Percentiles rank a stretch among this genome's conserved stretches.
These are phyloP conservation scores for Metschnikowia bowlesiae DNA, from an alignment of 805 yeast species.

Conservation along the genomic window DNA sequence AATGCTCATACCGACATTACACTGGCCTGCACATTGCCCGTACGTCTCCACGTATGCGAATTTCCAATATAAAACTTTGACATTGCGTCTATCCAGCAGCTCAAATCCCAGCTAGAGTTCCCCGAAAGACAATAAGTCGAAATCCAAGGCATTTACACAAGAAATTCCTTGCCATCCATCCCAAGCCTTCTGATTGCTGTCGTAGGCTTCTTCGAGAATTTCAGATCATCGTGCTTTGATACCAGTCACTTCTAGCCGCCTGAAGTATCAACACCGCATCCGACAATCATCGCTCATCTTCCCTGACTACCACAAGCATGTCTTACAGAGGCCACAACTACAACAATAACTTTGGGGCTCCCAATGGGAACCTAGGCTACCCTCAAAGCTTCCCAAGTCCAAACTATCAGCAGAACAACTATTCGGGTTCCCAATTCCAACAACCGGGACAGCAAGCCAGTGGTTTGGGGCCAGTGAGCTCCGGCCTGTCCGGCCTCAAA, in stretches of 20 bases:
- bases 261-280: background rate
- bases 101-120: background rate
- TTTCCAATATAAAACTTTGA: slow-evolving; percentile 2
- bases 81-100: background rate
- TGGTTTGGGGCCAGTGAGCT: slow-evolving; percentile 21
- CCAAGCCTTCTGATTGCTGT: background rate
- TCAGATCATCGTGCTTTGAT: background rate
- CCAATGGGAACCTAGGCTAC: slow-evolving; percentile 1
- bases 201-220: no score
- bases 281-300: background rate
- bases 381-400: background rate
- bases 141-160: background rate
- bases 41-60: slow-evolving; percentile 9
- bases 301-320: slow-evolving; percentile 18
- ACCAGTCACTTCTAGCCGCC: background rate
- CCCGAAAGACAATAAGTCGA: background rate
- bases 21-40: background rate
- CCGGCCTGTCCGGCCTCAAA: slow-evolving; percentile 26
- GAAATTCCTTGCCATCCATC: background rate
- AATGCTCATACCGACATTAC: background rate
- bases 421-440: slow-evolving; percentile 8
- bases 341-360: slow-evolving; percentile 31
- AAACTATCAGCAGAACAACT: slow-evolving; percentile 1
- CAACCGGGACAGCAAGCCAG: slow-evolving; percentile 8
- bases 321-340: slow-evolving; percentile 39